Conservation (phyloP, 164 flowering plant species). For the Tetrastigma voinierianum region DNA sequence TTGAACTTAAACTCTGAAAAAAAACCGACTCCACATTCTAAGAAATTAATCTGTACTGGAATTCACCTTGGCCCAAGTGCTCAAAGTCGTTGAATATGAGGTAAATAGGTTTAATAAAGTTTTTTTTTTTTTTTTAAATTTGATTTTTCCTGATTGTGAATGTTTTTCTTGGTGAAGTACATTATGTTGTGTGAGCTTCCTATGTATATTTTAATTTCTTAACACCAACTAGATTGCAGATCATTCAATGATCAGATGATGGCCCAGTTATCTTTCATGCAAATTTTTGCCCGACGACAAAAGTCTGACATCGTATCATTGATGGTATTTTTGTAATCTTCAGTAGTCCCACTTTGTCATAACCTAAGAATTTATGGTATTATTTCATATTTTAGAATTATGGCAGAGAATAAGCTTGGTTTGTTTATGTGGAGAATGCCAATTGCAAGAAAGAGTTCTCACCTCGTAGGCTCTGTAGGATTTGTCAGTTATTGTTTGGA, state of each 20-base stretch:
- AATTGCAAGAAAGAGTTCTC: too few relatives aligned
- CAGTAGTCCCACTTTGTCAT: neutral
- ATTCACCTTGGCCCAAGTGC: too few relatives aligned
- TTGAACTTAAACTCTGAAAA: too few relatives aligned
- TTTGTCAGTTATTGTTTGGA: too few relatives aligned
- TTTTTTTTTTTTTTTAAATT: neutral
- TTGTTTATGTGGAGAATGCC: too few relatives aligned
- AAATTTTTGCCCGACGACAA: slow-evolving; percentile 56
- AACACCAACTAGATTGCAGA: slow-evolving; percentile 36
- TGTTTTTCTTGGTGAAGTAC: neutral
- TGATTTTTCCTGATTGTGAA: neutral
- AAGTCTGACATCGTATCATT: slow-evolving; percentile 56
- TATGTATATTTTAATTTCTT: neutral
- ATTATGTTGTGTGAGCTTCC: too few relatives aligned
- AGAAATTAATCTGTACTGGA: too few relatives aligned
- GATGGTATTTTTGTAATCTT: slow-evolving; percentile 54
- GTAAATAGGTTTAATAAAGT: neutral
- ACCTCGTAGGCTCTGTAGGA: too few relatives aligned
- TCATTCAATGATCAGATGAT: slow-evolving; percentile 23
- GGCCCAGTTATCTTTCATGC: slow-evolving; percentile 57
- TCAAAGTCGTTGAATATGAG: too few relatives aligned
- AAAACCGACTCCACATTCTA: too few relatives aligned
- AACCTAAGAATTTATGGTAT: neutral
- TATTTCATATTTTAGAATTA: too few relatives aligned
- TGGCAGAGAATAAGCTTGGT: too few relatives aligned